These are phyloP conservation scores for Halophytophthora batemanensis DNA, from an alignment of 352 stramenopile species.

Conservation along the genomic window DNA sequence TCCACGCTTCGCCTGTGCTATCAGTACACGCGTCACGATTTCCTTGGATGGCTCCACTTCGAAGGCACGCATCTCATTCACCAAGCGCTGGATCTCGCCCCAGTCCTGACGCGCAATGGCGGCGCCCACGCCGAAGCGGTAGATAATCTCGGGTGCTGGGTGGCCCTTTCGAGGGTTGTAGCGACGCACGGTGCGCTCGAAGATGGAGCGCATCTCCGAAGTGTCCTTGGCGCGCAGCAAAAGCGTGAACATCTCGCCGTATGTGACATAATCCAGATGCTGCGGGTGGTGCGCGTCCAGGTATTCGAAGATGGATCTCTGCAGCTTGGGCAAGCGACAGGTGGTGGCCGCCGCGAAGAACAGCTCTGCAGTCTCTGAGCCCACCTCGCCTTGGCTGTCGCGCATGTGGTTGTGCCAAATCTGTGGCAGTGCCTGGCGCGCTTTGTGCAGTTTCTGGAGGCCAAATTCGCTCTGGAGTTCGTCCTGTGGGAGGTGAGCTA, in stretches of 20 bases:
- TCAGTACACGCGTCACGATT: slow-evolving; percentile 41
- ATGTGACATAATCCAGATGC: slow-evolving; percentile 33
- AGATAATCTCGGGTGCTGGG: slow-evolving; percentile 48
- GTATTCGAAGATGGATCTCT: slow-evolving; percentile 37
- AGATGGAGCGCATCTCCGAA: slow-evolving; percentile 26
- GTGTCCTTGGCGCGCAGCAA: slow-evolving; percentile 20
- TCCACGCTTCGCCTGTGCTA: slow-evolving; percentile 31
- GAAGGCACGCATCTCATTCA: slow-evolving; percentile 33
- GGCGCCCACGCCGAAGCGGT: slow-evolving; percentile 49
- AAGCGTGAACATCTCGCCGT: slow-evolving; percentile 42
- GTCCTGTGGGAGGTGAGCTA: slow-evolving; percentile 25
- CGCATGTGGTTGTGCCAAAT: slow-evolving; percentile 18
- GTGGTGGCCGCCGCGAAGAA: slow-evolving; percentile 31
- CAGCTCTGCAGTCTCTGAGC: slow-evolving; percentile 23
- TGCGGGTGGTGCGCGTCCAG: slow-evolving; percentile 32
- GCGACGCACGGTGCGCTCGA: slow-evolving; percentile 22
- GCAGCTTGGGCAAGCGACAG: slow-evolving; percentile 24
- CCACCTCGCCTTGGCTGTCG: slow-evolving; percentile 7
- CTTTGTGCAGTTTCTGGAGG: slow-evolving; percentile 17
- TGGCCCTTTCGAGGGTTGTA: slow-evolving; percentile 24
- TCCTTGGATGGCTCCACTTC: slow-evolving; percentile 35
- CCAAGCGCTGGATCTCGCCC: slow-evolving; percentile 19
- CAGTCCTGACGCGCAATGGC: slow-evolving; percentile 38
- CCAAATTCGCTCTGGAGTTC: slow-evolving; percentile 28
- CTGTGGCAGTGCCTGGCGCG: slow-evolving; percentile 21